These are phyloP conservation scores for Diaporthe helianthi DNA, from an alignment of 2,329 filamentous ascomycete genomes.

Conservation along the genomic window DNA sequence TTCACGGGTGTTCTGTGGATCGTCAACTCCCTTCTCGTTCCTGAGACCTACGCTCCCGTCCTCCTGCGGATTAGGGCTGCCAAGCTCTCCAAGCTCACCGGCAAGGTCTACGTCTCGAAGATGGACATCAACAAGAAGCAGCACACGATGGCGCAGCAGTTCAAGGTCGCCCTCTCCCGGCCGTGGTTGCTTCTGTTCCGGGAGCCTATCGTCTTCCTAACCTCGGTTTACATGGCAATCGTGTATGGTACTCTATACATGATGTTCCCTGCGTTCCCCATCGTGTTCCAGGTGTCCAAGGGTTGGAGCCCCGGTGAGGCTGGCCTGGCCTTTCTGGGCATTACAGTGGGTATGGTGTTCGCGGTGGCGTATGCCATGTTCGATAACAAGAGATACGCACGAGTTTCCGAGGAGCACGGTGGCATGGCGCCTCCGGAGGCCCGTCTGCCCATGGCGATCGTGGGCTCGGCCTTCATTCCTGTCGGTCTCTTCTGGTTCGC, in stretches of 20 bases:
- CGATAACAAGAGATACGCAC: constrained; percentile 62
- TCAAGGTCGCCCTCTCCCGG: constrained; percentile 64
- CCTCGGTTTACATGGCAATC: constrained; percentile 34
- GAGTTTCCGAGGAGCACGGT: constrained; percentile 49
- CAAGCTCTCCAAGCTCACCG: constrained; percentile 58
- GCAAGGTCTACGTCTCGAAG: constrained; percentile 63
- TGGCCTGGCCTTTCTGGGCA: constrained; percentile 72
- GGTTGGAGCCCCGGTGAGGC: constrained; percentile 66
- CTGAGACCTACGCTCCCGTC: constrained; percentile 68
- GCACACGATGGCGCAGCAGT: constrained; percentile 55
- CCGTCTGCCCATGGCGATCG: constrained; percentile 65
- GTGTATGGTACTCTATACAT: constrained; percentile 38
- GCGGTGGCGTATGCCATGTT: constrained; percentile 62
- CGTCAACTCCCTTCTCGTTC: constrained; percentile 56
- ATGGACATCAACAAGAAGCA: constrained; percentile 50
- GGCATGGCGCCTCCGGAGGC: constrained; percentile 71
- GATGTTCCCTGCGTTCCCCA: constrained; percentile 67
- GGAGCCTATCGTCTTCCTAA: constrained; percentile 59
- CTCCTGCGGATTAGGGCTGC: constrained; percentile 61
- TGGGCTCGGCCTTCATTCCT: constrained; percentile 69
- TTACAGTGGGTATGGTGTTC: constrained; percentile 69
- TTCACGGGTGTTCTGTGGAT: constrained; percentile 70
- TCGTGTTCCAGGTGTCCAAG: constrained; percentile 68
- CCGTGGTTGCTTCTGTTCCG: constrained; percentile 74
- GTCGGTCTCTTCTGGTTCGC: constrained; percentile 73